Base-by-base conservation (phyloP, 768 basidiomycete species). In the Lentinula detonsa region DNA sequence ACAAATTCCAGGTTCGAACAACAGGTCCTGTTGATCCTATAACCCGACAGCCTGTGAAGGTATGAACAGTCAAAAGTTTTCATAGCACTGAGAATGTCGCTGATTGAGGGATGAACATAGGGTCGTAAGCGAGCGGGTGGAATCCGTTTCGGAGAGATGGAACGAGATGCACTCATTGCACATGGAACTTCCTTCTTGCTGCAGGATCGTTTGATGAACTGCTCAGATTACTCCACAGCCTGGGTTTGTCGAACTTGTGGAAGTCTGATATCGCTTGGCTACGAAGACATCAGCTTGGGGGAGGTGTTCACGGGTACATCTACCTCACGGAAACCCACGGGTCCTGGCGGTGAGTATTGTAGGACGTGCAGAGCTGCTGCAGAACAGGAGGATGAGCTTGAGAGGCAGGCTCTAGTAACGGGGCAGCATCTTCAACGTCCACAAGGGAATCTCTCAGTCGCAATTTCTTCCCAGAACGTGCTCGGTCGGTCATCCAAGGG, bases 61-160 rank as follows among this genome's bases (percentile, higher is more conserved):
- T 90, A 70, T 66, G 81, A 70, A 57, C 42, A 28, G 50, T 56
- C 3, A 2, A 16, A 6, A 34, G 10, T 21, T 60, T 55, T 57
- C 62, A 42, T 42, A 40, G 40, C 49, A 34, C n/a, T 2, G 13
- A 34, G 9, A 35, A 13, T 50, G 49, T 43, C 11, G 31, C 45
- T 39, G 28, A 53, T 46, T 61, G 45, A 51, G 65, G 21, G 5
- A 33, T 18, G 43, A 53, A 49, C 51, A 58, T 65, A 93, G 95
- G 97, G 97, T 60, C 91, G 97, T 63, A 98, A 98, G 84, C 91
- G 95, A 59, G 93, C 92, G 48, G 97, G 97, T 68, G 97, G 97
- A 69, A 99, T 99, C 70, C 95, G 97, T 59, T 98, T 99, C 71
- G 97, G 97, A 67, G 97, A 99, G 78, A 99, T 99, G 97, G 97